Evolutionary conservation across 192 early-diverging fungal genomes (phyloP), one percentile per base, ranked within the genome.

Genomic region (Gryganskiella cystojenkinii): DNA sequence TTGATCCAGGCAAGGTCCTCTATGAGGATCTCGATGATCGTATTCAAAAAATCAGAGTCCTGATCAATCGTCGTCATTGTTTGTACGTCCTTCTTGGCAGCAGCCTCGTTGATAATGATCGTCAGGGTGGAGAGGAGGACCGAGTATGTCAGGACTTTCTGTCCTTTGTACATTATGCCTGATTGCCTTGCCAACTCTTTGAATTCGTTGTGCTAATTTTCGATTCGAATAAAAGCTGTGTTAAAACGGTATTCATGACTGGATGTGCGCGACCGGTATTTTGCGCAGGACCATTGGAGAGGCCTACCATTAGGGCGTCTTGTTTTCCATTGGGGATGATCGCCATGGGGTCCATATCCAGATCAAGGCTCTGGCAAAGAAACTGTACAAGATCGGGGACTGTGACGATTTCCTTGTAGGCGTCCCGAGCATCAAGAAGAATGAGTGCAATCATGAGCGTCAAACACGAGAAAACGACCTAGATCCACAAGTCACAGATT

Each of bases 381-480:
- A 70, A 56, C 8, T 42, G 49, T 4, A 87, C 25, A 14, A 85
- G 35, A n/a, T 59, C 46, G 14, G 58, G 33, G 40, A 71, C 52
- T 2, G 58, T 24, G 30, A 80, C 28, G 15, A 82, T 35, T 10
- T 78, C 55, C 37, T 62, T 73, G 7, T 53, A 42, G 22, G 58
- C 51, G 37, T 40, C 37, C 1, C 59, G 4, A 10, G 24, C 4
- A 52, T 86, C 81, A 53, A 78, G 80, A 13, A 83, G 9, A 4
- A 76, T 34, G 15, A 80, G 57, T 15, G 62, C 78, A 37, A 87
- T 56, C 56, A 86, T 78, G 24, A 87, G 79, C 17, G 64, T 60
- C 44, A 79, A 33, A 35, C 75, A 79, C 3, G 76, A 76, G 24
- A 79, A 56, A 17, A 86, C 61, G 64, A 86, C 67, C 67, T 71